Evolutionary conservation across 2,329 filamentous ascomycete genomes (phyloP).

Genomic region (Aspergillus versicolor): DNA sequence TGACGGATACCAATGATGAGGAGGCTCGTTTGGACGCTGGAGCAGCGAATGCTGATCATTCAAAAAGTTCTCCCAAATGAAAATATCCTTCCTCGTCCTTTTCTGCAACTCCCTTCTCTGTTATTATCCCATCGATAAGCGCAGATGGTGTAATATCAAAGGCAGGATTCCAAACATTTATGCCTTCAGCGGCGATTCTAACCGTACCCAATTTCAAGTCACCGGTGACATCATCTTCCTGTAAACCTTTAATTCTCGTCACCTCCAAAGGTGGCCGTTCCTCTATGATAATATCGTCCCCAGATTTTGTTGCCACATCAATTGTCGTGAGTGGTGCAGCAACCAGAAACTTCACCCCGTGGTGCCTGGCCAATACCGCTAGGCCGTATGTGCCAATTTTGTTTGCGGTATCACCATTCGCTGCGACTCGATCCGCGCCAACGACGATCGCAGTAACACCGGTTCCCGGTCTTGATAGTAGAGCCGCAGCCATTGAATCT

Average conservation of each 20-base stretch:
- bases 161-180: constrained; percentile 92
- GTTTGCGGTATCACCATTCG: constrained; percentile 97
- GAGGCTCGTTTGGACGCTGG: neutral
- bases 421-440: constrained; percentile 89
- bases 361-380: constrained; percentile 83
- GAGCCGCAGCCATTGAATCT: constrained; percentile 91
- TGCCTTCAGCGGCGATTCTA: constrained; percentile 72
- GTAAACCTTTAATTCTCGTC: constrained; percentile 77
- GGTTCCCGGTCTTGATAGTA: constrained; percentile 62
- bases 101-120: constrained; percentile 82
- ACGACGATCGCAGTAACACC: constrained; percentile 86
- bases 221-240: constrained; percentile 56
- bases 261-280: constrained; percentile 79
- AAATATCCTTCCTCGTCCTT: constrained; percentile 73
- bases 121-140: constrained; percentile 91
- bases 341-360: constrained; percentile 91
- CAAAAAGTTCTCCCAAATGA: constrained; percentile 46
- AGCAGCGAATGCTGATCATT: neutral
- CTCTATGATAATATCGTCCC: constrained; percentile 83
- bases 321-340: constrained; percentile 94
- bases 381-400: constrained; percentile 96
- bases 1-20: neutral
- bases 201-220: constrained; percentile 61
- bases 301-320: constrained; percentile 75
- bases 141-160: constrained; percentile 92